Evolutionary conservation across 495 filamentous ascomycete species (phyloP).

Genomic region (Chaetomium cochliodes): DNA sequence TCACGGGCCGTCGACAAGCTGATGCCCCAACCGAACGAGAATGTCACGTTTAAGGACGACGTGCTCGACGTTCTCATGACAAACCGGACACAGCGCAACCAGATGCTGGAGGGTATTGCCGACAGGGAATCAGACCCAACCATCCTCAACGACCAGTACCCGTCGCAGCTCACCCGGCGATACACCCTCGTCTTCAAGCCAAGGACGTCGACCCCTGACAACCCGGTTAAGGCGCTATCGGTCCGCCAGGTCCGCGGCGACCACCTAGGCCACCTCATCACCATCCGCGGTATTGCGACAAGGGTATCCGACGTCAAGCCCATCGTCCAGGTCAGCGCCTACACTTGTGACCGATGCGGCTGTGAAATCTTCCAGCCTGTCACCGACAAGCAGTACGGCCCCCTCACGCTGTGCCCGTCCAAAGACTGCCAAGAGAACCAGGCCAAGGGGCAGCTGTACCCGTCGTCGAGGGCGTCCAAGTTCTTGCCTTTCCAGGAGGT

Average conservation of each 20-base stretch:
- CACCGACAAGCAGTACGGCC: slow-evolving; percentile 83
- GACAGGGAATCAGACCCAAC: slow-evolving; percentile 65
- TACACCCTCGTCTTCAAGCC: slow-evolving; percentile 97
- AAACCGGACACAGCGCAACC: slow-evolving; percentile 83
- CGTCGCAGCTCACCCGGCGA: slow-evolving; percentile 84
- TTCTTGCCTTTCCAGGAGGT: slow-evolving; percentile 98
- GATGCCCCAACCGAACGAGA: slow-evolving; percentile 74
- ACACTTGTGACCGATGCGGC: slow-evolving; percentile 94
- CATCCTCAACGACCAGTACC: slow-evolving; percentile 66
- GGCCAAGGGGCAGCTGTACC: slow-evolving; percentile 86
- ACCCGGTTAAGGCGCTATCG: slow-evolving; percentile 79
- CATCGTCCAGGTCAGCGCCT: slow-evolving; percentile 93
- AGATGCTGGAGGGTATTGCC: slow-evolving; percentile 63
- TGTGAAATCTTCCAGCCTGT: slow-evolving; percentile 97
- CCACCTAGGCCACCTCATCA: slow-evolving; percentile 89
- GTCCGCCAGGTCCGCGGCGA: slow-evolving; percentile 90
- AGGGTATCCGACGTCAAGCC: slow-evolving; percentile 97
- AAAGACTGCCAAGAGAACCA: slow-evolving; percentile 87
- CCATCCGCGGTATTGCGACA: slow-evolving; percentile 90
- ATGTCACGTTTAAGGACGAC: slow-evolving; percentile 92
- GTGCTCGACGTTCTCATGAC: slow-evolving; percentile 95
- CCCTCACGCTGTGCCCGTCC: slow-evolving; percentile 80
- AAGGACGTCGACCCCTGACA: slow-evolving; percentile 65
- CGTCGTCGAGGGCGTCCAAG: slow-evolving; percentile 91
- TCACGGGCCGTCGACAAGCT: slow-evolving; percentile 83